These are phyloP conservation scores for Geoglossum glabrum DNA, from an alignment of 495 filamentous ascomycete species.

Conservation along the genomic window DNA sequence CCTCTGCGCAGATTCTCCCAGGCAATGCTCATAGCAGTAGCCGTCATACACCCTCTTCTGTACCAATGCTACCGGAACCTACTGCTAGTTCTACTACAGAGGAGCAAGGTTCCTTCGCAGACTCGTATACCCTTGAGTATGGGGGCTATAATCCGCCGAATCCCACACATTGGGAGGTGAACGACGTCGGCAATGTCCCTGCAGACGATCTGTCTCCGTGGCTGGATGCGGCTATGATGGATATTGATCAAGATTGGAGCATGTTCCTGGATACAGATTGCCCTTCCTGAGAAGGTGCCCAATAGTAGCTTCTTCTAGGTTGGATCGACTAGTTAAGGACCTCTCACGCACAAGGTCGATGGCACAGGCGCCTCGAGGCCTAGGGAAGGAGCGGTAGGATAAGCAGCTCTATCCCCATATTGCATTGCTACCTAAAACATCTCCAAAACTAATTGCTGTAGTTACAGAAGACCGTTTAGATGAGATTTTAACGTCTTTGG, in stretches of 20 bases:
- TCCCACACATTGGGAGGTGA: not conserved
- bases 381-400: too few species aligned
- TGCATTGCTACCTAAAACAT: too few species aligned
- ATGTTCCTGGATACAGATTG: constrained; percentile 11
- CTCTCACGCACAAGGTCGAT: too few species aligned
- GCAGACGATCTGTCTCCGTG: not conserved
- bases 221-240: constrained; percentile 14
- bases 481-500: too few species aligned
- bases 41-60: not conserved
- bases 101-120: not conserved
- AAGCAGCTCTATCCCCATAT: too few species aligned
- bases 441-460: too few species aligned
- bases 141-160: not conserved
- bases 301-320: too few species aligned
- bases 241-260: constrained; percentile 19
- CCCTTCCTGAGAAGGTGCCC: too few species aligned
- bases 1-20: not conserved
- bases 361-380: too few species aligned
- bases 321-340: too few species aligned
- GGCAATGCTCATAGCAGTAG: not conserved
- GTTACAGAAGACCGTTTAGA: too few species aligned
- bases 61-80: not conserved
- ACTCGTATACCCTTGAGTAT: not conserved
- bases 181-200: not conserved
- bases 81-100: not conserved